Evolutionary conservation across 129 eudicot genomes (phyloP).

Genomic region (Centrapalus pauciflorus): DNA sequence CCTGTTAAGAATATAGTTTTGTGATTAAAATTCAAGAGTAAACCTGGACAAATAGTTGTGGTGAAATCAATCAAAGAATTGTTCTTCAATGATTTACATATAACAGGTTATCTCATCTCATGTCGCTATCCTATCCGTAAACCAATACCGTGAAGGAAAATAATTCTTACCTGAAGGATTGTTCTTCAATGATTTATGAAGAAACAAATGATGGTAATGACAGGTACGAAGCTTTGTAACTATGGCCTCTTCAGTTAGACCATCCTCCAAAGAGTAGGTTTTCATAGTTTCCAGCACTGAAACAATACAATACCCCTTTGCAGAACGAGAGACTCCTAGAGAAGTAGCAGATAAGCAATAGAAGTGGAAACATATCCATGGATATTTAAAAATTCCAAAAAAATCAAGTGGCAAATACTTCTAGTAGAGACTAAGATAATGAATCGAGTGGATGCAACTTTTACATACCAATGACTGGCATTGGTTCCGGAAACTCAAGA

Average conservation of each 20-base stretch:
- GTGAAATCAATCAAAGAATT: background rate
- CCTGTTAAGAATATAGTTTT: constrained; percentile 43
- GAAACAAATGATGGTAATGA: constrained; percentile 82
- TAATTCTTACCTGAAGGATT: constrained; percentile 65
- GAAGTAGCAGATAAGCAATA: background rate
- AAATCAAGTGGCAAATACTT: background rate
- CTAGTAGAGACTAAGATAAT: background rate
- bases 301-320: constrained; percentile 83
- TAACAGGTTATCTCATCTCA: background rate
- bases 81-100: background rate
- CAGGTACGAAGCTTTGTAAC: constrained; percentile 94
- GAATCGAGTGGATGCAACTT: constrained; percentile 6
- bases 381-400: background rate
- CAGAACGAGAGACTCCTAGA: constrained; percentile 86
- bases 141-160: background rate
- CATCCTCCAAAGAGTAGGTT: constrained; percentile 76
- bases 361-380: background rate
- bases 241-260: constrained; percentile 91
- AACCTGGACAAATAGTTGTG: background rate
- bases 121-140: background rate
- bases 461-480: constrained; percentile 90
- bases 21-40: background rate
- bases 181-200: constrained; percentile 74
- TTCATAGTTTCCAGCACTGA: constrained; percentile 93
- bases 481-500: constrained; percentile 96